Evolutionary conservation across 2,329 filamentous ascomycete species (phyloP).

Genomic region (Plenodomus lindquistii): DNA sequence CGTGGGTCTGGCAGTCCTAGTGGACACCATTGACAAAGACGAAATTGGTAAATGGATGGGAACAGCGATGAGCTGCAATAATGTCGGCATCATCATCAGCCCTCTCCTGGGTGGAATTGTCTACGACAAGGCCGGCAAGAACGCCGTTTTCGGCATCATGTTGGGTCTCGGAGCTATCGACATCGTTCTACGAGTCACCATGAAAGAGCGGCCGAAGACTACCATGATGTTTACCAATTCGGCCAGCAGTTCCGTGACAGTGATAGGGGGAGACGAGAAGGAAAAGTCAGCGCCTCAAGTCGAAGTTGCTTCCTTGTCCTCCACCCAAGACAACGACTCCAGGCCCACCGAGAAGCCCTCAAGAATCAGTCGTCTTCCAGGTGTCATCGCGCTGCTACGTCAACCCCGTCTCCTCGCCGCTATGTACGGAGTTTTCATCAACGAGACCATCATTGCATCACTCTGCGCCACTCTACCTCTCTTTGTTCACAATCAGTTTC

Average conservation of each 20-base stretch:
- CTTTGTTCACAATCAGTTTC: constrained; percentile 54
- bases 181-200: constrained; percentile 14
- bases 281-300: not conserved
- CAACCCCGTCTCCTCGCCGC: constrained; percentile 60
- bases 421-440: constrained; percentile 57
- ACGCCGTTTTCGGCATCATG: constrained; percentile 16
- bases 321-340: not conserved
- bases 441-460: constrained; percentile 52
- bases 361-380: constrained; percentile 13
- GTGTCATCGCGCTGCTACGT: constrained; percentile 48
- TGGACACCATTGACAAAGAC: constrained; percentile 13
- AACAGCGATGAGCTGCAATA: constrained; percentile 16
- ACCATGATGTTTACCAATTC: not conserved
- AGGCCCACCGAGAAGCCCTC: not conserved
- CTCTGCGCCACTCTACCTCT: constrained; percentile 59
- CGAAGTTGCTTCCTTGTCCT: not conserved
- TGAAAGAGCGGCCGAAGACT: constrained; percentile 14
- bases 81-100: constrained; percentile 15
- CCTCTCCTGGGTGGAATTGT: constrained; percentile 20
- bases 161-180: constrained; percentile 12
- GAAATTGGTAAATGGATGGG: constrained; percentile 21
- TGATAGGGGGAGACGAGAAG: not conserved
- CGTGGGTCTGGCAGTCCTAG: constrained; percentile 17
- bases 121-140: constrained; percentile 16
- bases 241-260: not conserved